Evolutionary conservation across 768 basidiomycete species (phyloP).

Genomic region (Mycena polygramma): DNA sequence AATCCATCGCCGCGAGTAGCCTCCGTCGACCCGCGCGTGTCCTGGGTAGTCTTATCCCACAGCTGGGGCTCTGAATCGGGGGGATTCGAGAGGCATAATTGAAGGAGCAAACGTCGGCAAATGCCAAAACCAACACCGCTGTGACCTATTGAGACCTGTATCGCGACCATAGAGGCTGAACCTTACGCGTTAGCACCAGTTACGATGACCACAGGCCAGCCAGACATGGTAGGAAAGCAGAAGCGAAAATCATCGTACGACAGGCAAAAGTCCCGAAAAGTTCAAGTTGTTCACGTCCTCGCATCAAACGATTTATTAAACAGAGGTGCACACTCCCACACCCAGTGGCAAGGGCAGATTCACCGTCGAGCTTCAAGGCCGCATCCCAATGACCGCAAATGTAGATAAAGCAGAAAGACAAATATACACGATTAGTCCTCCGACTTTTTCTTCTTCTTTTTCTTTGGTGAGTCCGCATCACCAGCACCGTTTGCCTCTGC

Average conservation of each 20-base stretch:
- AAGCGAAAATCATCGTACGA: slow-evolving; percentile 31
- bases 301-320: too few species aligned
- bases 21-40: slow-evolving; percentile 32
- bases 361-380: too few species aligned
- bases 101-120: slow-evolving; percentile 81
- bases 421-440: slow-evolving; percentile 48
- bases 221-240: slow-evolving; percentile 42
- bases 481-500: slow-evolving; percentile 55
- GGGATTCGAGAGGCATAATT: slow-evolving; percentile 67
- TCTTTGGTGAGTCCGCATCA: slow-evolving; percentile 60
- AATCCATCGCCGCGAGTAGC: slow-evolving; percentile 59
- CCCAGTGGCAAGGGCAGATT: too few species aligned
- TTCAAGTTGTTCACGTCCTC: neutral
- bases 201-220: slow-evolving; percentile 68
- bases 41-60: slow-evolving; percentile 47
- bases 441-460: slow-evolving; percentile 75
- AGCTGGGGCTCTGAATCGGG: slow-evolving; percentile 65
- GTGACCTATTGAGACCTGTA: slow-evolving; percentile 26
- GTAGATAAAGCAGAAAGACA: slow-evolving; percentile 32
- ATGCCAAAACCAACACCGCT: slow-evolving; percentile 90
- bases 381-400: too few species aligned
- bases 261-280: neutral
- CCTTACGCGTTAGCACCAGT: slow-evolving; percentile 80
- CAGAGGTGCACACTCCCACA: too few species aligned
- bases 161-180: neutral